Conservation (phyloP, 371 early-diverging fungal species). For the Aphelidium insulamus region DNA sequence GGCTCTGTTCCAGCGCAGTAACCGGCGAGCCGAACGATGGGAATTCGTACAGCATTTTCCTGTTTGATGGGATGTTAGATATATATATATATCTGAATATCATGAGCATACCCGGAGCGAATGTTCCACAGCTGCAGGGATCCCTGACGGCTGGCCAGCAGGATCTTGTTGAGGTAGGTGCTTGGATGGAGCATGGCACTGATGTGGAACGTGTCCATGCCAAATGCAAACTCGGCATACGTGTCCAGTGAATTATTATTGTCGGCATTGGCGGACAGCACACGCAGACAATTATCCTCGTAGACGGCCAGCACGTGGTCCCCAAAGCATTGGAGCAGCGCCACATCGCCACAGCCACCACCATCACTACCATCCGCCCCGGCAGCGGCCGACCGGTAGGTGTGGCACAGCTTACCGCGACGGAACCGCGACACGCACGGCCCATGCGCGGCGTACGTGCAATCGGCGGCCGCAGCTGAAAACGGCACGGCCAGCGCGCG, state of each 20-base stretch:
- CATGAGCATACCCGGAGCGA: conserved; percentile 19
- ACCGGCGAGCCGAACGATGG: conserved; percentile 45
- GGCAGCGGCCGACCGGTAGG: too few relatives aligned
- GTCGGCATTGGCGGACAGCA: not conserved
- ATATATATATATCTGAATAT: not conserved
- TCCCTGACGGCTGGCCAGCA: conserved; percentile 66
- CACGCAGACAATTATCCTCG: not conserved
- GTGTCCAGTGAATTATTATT: conserved; percentile 17
- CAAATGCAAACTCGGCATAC: conserved; percentile 54
- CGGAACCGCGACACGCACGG: too few relatives aligned
- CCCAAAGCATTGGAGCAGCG: too few relatives aligned
- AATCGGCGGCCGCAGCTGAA: too few relatives aligned
- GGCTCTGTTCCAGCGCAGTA: conserved; percentile 55
- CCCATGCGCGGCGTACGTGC: too few relatives aligned
- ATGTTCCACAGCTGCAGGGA: conserved; percentile 83
- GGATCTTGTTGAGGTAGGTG: conserved; percentile 87
- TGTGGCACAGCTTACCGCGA: too few relatives aligned
- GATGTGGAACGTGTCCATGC: conserved; percentile 33
- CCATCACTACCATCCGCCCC: not conserved
- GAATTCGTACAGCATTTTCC: conserved; percentile 59
- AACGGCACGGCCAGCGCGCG: too few relatives aligned
- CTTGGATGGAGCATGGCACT: conserved; percentile 67
- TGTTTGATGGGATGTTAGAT: conserved; percentile 4
- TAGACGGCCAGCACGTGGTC: too few relatives aligned
- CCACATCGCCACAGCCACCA: too few relatives aligned